Evolutionary conservation across 78 protist species (phyloP).

Genomic region (Guillardia theta): DNA sequence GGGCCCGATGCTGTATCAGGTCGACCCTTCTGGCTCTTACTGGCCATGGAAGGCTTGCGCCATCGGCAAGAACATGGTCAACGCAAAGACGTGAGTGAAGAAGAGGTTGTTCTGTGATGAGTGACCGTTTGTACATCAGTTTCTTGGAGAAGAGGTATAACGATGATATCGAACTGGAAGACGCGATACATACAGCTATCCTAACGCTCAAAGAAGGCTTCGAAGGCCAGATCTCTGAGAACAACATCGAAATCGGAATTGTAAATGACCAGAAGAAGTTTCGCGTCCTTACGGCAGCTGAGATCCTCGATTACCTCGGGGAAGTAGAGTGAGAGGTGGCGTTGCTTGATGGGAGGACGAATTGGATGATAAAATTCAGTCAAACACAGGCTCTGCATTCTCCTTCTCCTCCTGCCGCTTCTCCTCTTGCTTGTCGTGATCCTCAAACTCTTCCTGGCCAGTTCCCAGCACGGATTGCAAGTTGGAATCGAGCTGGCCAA

Average conservation of each 20-base stretch:
- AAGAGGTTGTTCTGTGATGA: too few species aligned
- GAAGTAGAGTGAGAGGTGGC: constrained; percentile 36
- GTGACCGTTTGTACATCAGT: neutral
- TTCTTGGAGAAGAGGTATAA: constrained; percentile 49
- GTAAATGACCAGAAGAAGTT: constrained; percentile 54
- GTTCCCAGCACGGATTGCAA: neutral
- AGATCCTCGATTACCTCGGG: constrained; percentile 85
- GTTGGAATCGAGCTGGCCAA: neutral
- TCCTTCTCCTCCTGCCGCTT: too few species aligned
- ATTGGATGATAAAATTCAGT: neutral
- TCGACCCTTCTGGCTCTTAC: constrained; percentile 96
- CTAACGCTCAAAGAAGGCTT: constrained; percentile 92
- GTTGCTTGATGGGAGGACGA: neutral
- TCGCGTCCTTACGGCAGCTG: constrained; percentile 60
- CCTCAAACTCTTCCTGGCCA: neutral
- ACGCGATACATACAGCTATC: constrained; percentile 97
- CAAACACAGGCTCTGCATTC: too few species aligned
- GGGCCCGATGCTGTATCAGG: constrained; percentile 95
- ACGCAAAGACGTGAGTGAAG: constrained; percentile 13
- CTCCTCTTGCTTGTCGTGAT: too few species aligned
- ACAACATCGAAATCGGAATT: constrained; percentile 93
- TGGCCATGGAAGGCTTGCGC: constrained; percentile 99
- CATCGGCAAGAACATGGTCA: constrained; percentile 91
- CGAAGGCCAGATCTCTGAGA: constrained; percentile 81
- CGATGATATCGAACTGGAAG: constrained; percentile 95